Evolutionary conservation across 2,329 filamentous ascomycete genomes (phyloP), one percentile per base, ranked within the genome.

Genomic region (Anthostomella pinea): DNA sequence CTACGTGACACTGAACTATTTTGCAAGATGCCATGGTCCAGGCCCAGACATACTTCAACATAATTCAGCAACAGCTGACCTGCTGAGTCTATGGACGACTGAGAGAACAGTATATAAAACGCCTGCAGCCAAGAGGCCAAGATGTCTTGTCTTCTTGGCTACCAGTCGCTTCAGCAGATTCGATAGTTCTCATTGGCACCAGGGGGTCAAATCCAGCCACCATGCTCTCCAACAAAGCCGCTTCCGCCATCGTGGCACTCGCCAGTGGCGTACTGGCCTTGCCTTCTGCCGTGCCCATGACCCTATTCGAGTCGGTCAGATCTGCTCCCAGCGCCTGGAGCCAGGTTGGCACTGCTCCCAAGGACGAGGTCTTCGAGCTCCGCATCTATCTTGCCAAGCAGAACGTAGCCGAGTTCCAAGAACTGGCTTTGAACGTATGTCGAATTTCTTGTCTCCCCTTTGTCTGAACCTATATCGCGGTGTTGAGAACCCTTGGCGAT

Each of bases 401-500:
- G 36, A 39, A 39, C 30, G n/a, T 8, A 17, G 36, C 30, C 15
- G 17, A 39, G 25, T 39, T 39, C 26, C 36, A 39, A 8, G 36
- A 39, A 8, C 25, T 39, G 9, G 36, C 30, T 23, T 11, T 39
- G 36, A 39, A 39, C 25, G 36, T 39, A 34, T n/a, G 36, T 30
- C 6, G 23, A 23, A 6, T 18, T 35, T n/a, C n/a, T n/a, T n/a
- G n/a, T n/a, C n/a, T n/a, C n/a, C n/a, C n/a, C n/a, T n/a, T n/a
- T n/a, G n/a, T n/a, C n/a, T n/a, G n/a, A n/a, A n/a, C n/a, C n/a
- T n/a, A n/a, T n/a, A n/a, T n/a, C n/a, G n/a, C n/a, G n/a, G n/a
- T n/a, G n/a, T n/a, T n/a, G n/a, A n/a, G n/a, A n/a, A n/a, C n/a
- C n/a, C n/a, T n/a, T n/a, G n/a, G n/a, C n/a, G n/a, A n/a, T n/a